Percentiles rank a stretch among this genome's conserved stretches.
Conservation (phyloP, 345 rosid species). For the Cardamine occulta region DNA sequence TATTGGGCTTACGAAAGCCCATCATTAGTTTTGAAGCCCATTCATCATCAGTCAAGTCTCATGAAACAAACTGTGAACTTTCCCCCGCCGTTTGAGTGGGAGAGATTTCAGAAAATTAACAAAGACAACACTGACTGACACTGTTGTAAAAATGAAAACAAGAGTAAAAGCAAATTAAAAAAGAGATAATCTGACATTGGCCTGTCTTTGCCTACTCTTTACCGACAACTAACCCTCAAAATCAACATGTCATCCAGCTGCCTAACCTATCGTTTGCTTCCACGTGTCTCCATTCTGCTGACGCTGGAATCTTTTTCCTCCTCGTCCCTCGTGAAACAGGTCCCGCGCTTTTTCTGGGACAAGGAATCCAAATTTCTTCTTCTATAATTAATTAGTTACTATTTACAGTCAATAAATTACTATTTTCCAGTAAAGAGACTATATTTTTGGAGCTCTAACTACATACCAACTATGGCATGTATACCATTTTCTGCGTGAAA, state of each 20-base stretch:
- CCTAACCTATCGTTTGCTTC: not conserved
- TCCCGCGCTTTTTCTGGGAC: constrained; percentile 37
- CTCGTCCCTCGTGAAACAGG: constrained; percentile 35
- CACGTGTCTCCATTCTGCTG: constrained; percentile 24
- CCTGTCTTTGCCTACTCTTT: constrained; percentile 13
- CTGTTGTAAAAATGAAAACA: not conserved
- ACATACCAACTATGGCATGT: not conserved
- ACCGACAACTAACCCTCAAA: constrained; percentile 34
- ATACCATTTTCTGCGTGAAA: not conserved
- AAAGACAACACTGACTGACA: not conserved
- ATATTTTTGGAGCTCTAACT: not conserved
- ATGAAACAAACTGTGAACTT: not conserved
- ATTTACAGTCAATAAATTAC: not conserved
- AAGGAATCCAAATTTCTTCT: not conserved
- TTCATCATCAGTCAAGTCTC: not conserved
- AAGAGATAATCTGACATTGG: constrained; percentile 17
- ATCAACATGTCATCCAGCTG: constrained; percentile 41
- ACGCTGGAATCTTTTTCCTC: constrained; percentile 16
- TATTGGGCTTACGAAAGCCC: not conserved
- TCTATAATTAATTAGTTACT: not conserved
- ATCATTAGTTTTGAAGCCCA: not conserved
- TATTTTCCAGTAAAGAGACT: not conserved
- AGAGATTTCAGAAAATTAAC: not conserved
- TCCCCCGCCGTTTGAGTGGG: not conserved
- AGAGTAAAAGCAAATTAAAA: not conserved